These are phyloP conservation scores for Jimgerdemannia lactiflua DNA, from an alignment of 192 early-diverging fungal species.

Conservation along the genomic window DNA sequence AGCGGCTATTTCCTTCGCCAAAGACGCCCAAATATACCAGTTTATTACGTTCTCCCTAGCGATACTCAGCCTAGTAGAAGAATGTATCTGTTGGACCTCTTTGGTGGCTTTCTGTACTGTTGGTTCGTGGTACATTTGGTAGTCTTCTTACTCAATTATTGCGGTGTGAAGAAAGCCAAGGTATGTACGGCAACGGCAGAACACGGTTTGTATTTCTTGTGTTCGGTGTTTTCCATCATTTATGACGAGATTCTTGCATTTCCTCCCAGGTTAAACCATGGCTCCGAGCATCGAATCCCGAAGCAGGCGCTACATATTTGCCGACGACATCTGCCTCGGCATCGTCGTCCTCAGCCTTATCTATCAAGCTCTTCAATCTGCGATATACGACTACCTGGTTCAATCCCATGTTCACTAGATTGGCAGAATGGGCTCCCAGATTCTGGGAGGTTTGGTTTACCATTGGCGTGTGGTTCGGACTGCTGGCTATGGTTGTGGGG, in stretches of 20 bases:
- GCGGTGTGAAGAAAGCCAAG: too few species aligned
- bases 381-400: conserved; percentile 44
- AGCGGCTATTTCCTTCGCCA: too few species aligned
- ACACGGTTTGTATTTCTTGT: too few species aligned
- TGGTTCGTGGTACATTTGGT: too few species aligned
- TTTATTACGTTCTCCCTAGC: too few species aligned
- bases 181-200: too few species aligned
- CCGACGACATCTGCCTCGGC: background rate
- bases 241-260: background rate
- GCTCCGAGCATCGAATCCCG: background rate
- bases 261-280: background rate
- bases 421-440: conserved; percentile 28
- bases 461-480: conserved; percentile 43
- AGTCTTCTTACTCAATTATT: too few species aligned
- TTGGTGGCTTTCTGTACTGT: too few species aligned
- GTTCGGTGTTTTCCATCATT: too few species aligned
- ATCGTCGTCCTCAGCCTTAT: background rate
- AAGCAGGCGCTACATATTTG: background rate
- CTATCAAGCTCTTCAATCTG: conserved; percentile 43
- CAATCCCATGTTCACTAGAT: conserved; percentile 38
- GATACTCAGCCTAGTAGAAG: too few species aligned
- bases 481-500: conserved; percentile 42
- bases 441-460: conserved; percentile 63
- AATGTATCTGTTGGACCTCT: too few species aligned
- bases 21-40: too few species aligned